These are phyloP conservation scores for Ustilago vetiveriae DNA, from an alignment of 1,284 basidiomycete genomes.

Conservation along the genomic window DNA sequence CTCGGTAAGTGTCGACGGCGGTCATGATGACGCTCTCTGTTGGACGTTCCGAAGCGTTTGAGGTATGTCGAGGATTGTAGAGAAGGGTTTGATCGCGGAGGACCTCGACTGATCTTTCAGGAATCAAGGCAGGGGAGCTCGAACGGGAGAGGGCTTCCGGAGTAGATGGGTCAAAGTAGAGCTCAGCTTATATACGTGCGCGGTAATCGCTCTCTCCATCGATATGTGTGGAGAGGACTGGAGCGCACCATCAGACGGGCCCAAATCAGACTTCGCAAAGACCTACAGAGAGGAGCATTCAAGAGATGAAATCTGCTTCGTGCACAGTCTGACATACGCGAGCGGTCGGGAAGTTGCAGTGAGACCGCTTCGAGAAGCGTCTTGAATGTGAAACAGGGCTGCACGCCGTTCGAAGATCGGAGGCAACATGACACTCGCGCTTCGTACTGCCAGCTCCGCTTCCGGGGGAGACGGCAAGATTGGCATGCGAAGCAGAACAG, in stretches of 20 bases:
- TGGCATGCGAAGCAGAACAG: too few relatives aligned
- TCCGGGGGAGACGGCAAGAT: too few relatives aligned
- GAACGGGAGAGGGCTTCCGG: neutral
- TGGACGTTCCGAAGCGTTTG: neutral
- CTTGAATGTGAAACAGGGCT: slow-evolving; percentile 7
- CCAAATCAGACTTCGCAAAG: too few relatives aligned
- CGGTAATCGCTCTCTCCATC: too few relatives aligned
- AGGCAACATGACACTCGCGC: slow-evolving; percentile 14
- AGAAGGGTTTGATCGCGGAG: too few relatives aligned
- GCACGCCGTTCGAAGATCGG: slow-evolving; percentile 18
- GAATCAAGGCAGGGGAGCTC: neutral
- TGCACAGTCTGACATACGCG: neutral
- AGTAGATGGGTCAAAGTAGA: neutral
- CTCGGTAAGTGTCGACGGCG: slow-evolving; percentile 19
- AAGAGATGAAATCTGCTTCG: neutral
- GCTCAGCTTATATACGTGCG: slow-evolving; percentile 3
- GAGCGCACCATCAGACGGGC: neutral
- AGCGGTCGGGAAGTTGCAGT: neutral
- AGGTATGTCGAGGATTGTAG: too few relatives aligned
- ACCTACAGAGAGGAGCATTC: too few relatives aligned
- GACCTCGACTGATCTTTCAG: too few relatives aligned
- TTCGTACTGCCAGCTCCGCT: too few relatives aligned
- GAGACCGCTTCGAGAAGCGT: slow-evolving; percentile 6
- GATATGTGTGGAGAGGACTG: too few relatives aligned
- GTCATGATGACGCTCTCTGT: slow-evolving; percentile 10